These are phyloP conservation scores for Heterobasidion occidentale DNA, from an alignment of 1,284 basidiomycete species.

Conservation along the genomic window DNA sequence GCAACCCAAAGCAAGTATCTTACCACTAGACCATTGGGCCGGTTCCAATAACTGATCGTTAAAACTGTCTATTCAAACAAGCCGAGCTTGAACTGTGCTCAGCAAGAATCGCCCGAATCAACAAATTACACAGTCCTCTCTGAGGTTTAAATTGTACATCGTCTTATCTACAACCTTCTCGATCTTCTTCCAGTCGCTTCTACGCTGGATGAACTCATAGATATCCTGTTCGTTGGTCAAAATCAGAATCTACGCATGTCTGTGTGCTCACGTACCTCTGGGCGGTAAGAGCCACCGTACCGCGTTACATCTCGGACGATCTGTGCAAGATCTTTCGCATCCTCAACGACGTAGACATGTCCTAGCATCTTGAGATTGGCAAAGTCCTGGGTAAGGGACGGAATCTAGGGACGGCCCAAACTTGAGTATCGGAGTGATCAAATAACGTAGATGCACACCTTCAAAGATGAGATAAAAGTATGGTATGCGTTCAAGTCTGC, in stretches of 20 bases:
- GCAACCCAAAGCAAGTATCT: constrained; percentile 33
- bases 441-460: constrained; percentile 24
- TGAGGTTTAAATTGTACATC: constrained; percentile 91
- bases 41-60: no score
- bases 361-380: constrained; percentile 94
- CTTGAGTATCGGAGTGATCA: no score
- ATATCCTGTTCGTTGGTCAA: constrained; percentile 52
- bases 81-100: no score
- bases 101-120: neutral
- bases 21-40: constrained; percentile 34
- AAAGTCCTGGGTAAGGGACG: constrained; percentile 74
- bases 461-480: constrained; percentile 78
- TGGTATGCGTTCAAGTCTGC: constrained; percentile 94
- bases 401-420: constrained; percentile 6
- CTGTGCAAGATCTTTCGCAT: constrained; percentile 90
- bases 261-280: constrained; percentile 55
- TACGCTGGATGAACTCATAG: constrained; percentile 88
- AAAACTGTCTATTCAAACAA: no score
- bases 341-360: constrained; percentile 88
- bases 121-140: constrained; percentile 74
- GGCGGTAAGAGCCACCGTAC: constrained; percentile 87
- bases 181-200: constrained; percentile 96
- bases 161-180: constrained; percentile 93
- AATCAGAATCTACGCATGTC: neutral
- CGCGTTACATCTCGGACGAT: constrained; percentile 92